Base-by-base conservation (phyloP, 2,329 filamentous ascomycete genomes). In the Davidsoniella australis region DNA sequence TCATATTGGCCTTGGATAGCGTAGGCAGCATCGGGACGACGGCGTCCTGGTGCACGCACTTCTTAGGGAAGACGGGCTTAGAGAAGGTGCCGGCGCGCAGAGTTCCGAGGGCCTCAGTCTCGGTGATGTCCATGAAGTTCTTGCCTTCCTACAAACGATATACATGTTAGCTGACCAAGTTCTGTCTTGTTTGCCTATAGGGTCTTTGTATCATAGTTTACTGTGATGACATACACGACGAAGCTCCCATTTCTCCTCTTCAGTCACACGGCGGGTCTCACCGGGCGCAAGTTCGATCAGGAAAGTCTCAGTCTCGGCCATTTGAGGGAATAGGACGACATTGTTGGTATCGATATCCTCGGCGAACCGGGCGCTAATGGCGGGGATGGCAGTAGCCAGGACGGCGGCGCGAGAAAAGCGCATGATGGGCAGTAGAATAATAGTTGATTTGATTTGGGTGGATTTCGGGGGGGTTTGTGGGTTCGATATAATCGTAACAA, bases 51-150 rank as follows among this genome's bases (percentile, higher is more conserved):
- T 82, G 72, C 43, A 65, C 63, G 47, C 80, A 74, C 59, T 81
- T 76, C 44, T 72, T 67, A 1, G 86, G 87, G 61, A 81, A 93
- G 55, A 80, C 69, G 54, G 73, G 57, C 24, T 57, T 50, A 3
- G 56, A 55, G 20, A 55, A 56, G 20, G 62, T 55, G 16, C 58
- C 60, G 41, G 63, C 57, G 57, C 57, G 61, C 50, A 49, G 47
- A 6, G 49, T 26, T 14, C 54, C 54, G 54, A 83, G 72, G 45
- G 82, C 73, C 47, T 71, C 68, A 50, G 79, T 76, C 40, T 85
- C 74, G 53, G 91, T 95, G 59, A 96, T 88, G 66, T 96, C 89
- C 73, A 96, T 93, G 71, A 96, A 96, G 59, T 80, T 83, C 56
- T 80, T 72, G 58, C 87, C 87, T 61, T 84, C 73, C 85, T 93